A percentile compares a stretch with the other conserved stretches of the same genome.
These are phyloP conservation scores for Rhinocladiella similis DNA, from an alignment of 2,329 filamentous ascomycete genomes.

Conservation along the genomic window DNA sequence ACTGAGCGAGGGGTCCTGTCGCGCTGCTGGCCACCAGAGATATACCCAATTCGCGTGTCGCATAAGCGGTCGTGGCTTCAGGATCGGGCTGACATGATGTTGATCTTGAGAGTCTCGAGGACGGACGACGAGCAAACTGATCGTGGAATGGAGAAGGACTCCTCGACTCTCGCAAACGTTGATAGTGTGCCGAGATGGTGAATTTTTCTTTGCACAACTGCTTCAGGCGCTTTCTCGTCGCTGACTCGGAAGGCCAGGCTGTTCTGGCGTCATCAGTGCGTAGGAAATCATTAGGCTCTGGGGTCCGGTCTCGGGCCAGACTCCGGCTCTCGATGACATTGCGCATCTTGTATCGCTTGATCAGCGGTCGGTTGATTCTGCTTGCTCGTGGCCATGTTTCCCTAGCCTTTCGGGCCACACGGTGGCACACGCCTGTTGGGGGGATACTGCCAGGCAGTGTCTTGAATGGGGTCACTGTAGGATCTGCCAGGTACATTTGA, in stretches of 20 bases:
- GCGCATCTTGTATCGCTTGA: conserved; percentile 28
- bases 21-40: conserved; percentile 44
- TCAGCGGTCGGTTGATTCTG: conserved; percentile 32
- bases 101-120: conserved; percentile 28
- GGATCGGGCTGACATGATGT: conserved; percentile 24
- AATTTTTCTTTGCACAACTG: conserved; percentile 62
- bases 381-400: conserved; percentile 55
- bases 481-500: conserved; percentile 65
- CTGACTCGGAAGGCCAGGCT: conserved; percentile 59
- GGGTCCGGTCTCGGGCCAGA: conserved; percentile 24
- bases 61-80: conserved; percentile 37
- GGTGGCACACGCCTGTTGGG: conserved; percentile 64
- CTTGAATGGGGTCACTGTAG: conserved; percentile 66
- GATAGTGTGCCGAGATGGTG: conserved; percentile 63
- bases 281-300: conserved; percentile 29
- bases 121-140: conserved; percentile 33
- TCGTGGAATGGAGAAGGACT: conserved; percentile 60
- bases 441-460: conserved; percentile 64
- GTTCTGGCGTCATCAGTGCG: conserved; percentile 34
- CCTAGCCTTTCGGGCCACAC: conserved; percentile 62
- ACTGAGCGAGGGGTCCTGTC: conserved; percentile 38
- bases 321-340: conserved; percentile 26
- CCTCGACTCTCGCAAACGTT: conserved; percentile 59
- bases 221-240: conserved; percentile 59
- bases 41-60: conserved; percentile 46